Evolutionary conservation across 192 early-diverging fungal species (phyloP), one percentile per base, ranked within the genome.

Genomic region (Gryganskiella cystojenkinii): DNA sequence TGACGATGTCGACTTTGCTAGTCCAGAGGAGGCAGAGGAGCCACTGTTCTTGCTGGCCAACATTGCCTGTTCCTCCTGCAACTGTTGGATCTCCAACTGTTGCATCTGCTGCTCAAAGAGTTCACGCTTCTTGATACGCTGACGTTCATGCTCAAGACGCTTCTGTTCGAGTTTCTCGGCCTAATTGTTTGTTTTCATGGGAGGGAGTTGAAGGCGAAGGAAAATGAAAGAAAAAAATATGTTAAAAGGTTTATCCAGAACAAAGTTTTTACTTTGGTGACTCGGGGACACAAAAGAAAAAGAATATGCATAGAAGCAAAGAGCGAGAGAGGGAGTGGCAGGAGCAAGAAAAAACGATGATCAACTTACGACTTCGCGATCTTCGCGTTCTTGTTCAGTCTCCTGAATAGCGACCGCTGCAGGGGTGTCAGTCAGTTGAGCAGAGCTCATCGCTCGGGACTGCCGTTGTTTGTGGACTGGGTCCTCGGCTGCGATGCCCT

Each of bases 231-330:
- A 54, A 28, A 19, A 45, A 28, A 24, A 46, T 27, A 19, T 27
- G 34, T 7, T 22, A 46, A 31, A 51, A 31, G 46, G n/a, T n/a
- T n/a, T n/a, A n/a, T n/a, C n/a, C n/a, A 22, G n/a, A 45, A 5
- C 24, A 13, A 20, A 24, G 33, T 33, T 7, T 19, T 20, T 43
- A 34, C 42, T 51, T 63, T 54, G 7, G 20, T 6, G 24, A 43
- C 13, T 11, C 1, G 42, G 40, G 33, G 9, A 51, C 30, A 24
- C 37, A 25, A 65, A 3, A 43, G 8, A 15, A 89, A 68, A 90
- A 89, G 70, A 85, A 84, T 27, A 84, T 80, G 22, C 86, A 89
- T 24, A 74, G 80, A 28, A 86, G 87, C 11, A 88, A 74, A 52
- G 87, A 90, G 33, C 3, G 46, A 47, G 40, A 14, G 34, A 20